phyloP scores from a whole-genome alignment of 23 red algal species.

The Gracilaria vermiculophylla region DNA sequence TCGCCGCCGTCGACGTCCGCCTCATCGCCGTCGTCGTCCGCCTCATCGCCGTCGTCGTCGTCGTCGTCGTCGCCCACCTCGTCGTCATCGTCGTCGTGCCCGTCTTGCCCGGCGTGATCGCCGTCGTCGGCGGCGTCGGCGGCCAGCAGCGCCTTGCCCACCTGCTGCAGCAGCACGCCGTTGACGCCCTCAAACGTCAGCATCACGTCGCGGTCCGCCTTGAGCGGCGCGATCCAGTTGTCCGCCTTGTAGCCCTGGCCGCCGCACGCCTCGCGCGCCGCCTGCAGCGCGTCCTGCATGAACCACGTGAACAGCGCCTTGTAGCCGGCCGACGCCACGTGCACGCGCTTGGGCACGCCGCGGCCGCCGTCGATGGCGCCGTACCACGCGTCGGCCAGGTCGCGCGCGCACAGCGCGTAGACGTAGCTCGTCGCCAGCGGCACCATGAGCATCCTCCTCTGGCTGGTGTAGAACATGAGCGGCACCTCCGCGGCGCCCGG shows the following conservation, averaged over 20 bases:
- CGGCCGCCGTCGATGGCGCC: background rate
- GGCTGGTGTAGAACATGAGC: constrained; percentile 70
- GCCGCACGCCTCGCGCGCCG: constrained; percentile 90
- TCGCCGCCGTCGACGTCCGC: too few species aligned
- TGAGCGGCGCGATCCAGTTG: constrained; percentile 82
- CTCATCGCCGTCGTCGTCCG: too few species aligned
- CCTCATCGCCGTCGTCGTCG: background rate
- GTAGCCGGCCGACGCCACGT: constrained; percentile 71
- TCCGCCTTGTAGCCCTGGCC: constrained; percentile 84
- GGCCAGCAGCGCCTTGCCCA: constrained; percentile 60
- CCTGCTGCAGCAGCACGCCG: constrained; percentile 84
- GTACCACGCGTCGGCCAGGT: constrained; percentile 22
- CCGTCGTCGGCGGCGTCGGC: too few species aligned
- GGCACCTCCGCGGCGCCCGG: constrained; percentile 47
- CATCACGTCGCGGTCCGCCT: constrained; percentile 75
- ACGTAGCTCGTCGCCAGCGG: constrained; percentile 69
- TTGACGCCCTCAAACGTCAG: constrained; percentile 96
- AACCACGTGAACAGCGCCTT: constrained; percentile 91
- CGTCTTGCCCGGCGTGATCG: too few species aligned
- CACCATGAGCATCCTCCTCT: constrained; percentile 61
- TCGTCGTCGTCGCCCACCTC: background rate
- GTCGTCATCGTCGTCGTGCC: too few species aligned
- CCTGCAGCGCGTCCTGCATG: constrained; percentile 83
- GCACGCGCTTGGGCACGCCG: constrained; percentile 63
- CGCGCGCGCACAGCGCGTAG: constrained; percentile 28